These are phyloP conservation scores for Lentinula novae-zelandiae DNA, from an alignment of 1,284 basidiomycete genomes.

Conservation along the genomic window DNA sequence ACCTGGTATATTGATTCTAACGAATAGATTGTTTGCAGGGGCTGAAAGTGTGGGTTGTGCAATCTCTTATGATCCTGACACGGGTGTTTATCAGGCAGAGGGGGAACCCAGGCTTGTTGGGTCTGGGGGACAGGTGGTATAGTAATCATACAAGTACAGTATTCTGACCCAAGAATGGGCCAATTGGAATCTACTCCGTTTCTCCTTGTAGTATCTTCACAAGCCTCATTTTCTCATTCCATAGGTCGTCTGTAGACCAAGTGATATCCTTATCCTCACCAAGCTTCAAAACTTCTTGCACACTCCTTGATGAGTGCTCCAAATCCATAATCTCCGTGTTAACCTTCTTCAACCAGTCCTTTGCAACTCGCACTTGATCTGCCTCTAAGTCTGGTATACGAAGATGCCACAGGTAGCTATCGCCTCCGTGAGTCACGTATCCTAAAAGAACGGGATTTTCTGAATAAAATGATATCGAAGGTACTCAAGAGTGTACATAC, in stretches of 20 bases:
- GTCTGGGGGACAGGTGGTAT: neutral
- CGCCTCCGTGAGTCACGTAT: conserved; percentile 67
- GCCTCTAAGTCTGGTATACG: conserved; percentile 32
- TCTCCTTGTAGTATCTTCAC: conserved; percentile 10
- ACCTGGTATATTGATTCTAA: neutral
- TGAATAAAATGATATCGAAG: conserved; percentile 9
- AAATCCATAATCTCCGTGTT: conserved; percentile 35
- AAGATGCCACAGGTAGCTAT: conserved; percentile 41
- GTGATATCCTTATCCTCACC: conserved; percentile 44
- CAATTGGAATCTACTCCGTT: neutral
- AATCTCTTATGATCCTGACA: conserved; percentile 1
- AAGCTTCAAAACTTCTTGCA: conserved; percentile 45
- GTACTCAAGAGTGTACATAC: neutral
- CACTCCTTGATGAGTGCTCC: conserved; percentile 24
- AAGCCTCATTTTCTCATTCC: conserved; percentile 35
- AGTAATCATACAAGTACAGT: neutral
- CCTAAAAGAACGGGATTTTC: conserved; percentile 33
- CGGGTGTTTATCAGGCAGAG: neutral
- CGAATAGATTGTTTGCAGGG: neutral
- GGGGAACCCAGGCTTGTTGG: conserved; percentile 1
- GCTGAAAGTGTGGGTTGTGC: conserved; percentile 2
- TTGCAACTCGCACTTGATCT: conserved; percentile 42
- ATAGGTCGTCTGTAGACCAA: conserved; percentile 53
- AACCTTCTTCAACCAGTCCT: conserved; percentile 48
- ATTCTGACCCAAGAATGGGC: neutral